Base-by-base conservation (phyloP, 2,329 filamentous ascomycete genomes). In the Gnomoniopsis sp. region DNA sequence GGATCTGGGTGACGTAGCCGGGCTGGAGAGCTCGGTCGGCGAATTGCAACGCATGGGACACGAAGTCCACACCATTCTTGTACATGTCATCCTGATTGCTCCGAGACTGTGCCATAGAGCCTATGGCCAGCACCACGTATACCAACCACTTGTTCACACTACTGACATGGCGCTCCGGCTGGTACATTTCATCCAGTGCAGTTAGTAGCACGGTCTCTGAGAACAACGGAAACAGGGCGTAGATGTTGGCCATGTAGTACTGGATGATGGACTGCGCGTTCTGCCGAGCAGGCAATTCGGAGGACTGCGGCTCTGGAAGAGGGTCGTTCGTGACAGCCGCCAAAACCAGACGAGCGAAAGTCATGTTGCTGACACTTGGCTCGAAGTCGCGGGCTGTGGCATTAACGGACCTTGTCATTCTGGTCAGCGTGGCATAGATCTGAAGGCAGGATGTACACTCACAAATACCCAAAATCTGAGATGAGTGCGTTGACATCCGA, bases 371-470 rank as follows among this genome's bases (percentile, higher is more conserved):
- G 33, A 89, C 87, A 59, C 93, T 91, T 10, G 91, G 89, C 71
- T 96, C 91, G 69, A 97, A 97, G 72, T 98, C 95, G 69, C 92
- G 84, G 1, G 93, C 93, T 0, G 93, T 97, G 30, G 95, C 93
- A 76, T 96, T 96, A 69, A 99, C 91, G 6, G 93, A 91, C 57
- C 91, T 95, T 66, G 17, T 51, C 23, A 19, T 48, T 64, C 60
- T 63, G 63, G 62, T 51, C 19, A 57, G 49, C 49, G 10, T 4
- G 6, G 38, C 17, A 49, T 34, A 11, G 2, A 21, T 26, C 19
- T 50, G 44, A 51, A 23, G 44, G 38, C 34, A 38, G 23, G 22
- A 21, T 51, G 49, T 49, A 22, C 30, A 71, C 88, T 73, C 71
- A 96, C 87, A 97, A 76, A 68, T 91, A 93, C 55, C 93, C 93